These are phyloP conservation scores for Botrytis aclada DNA, from an alignment of 2,329 filamentous ascomycete species.

Conservation along the genomic window DNA sequence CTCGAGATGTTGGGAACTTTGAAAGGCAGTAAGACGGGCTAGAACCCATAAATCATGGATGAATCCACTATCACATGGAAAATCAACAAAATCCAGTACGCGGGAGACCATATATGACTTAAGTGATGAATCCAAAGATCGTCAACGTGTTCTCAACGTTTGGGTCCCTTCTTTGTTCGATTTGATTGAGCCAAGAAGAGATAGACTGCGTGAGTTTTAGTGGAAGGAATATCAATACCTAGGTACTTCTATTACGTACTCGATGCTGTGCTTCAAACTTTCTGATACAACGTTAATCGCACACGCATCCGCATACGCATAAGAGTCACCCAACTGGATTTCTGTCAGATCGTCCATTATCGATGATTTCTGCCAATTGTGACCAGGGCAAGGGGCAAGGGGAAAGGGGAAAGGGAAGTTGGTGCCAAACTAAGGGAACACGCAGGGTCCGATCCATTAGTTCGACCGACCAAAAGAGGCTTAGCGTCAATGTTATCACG, in stretches of 20 bases:
- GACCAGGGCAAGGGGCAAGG: background rate
- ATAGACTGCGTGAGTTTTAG: background rate
- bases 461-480: background rate
- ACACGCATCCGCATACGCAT: background rate
- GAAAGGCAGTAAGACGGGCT: background rate
- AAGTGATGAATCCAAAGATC: background rate
- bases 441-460: slow-evolving; percentile 1
- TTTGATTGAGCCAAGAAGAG: background rate
- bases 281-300: background rate
- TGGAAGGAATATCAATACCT: background rate
- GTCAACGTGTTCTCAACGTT: background rate
- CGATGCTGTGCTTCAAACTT: background rate
- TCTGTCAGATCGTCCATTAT: background rate
- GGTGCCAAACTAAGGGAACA: background rate
- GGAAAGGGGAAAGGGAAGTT: background rate
- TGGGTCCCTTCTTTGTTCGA: background rate
- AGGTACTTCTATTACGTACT: background rate
- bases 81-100: background rate
- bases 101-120: background rate
- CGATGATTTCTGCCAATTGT: background rate
- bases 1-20: background rate
- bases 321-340: background rate
- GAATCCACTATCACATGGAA: slow-evolving; percentile 1
- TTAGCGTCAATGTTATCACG: slow-evolving; percentile 7
- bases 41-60: background rate